phyloP scores from a whole-genome alignment of 139 green algal genomes.

The Chlamydomonas sp. region DNA sequence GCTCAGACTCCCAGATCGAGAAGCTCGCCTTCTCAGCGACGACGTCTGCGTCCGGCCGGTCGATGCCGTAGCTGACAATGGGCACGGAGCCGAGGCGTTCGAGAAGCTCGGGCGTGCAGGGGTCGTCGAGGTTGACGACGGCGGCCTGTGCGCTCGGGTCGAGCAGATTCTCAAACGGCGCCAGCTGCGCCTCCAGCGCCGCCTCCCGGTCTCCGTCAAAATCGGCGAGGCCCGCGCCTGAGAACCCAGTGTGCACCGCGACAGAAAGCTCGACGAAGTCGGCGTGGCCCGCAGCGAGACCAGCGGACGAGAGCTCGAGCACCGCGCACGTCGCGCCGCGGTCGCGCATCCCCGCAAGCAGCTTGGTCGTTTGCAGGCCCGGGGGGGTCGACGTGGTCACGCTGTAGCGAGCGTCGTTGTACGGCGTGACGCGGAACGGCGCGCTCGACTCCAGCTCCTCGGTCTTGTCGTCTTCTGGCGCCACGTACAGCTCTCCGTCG shows the following conservation, averaged over 20 bases:
- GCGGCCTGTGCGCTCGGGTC: constrained; percentile 57
- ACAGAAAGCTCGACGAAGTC: constrained; percentile 61
- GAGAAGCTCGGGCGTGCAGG: constrained; percentile 16
- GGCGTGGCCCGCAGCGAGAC: constrained; percentile 18
- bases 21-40: constrained; percentile 46
- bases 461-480: constrained; percentile 54
- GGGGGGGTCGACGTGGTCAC: neutral
- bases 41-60: constrained; percentile 61
- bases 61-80: constrained; percentile 63
- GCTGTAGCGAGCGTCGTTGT: constrained; percentile 13
- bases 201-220: neutral
- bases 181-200: constrained; percentile 29
- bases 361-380: constrained; percentile 52
- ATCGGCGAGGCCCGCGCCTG: constrained; percentile 8
- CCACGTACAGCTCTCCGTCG: constrained; percentile 67
- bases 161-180: constrained; percentile 52
- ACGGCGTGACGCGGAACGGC: constrained; percentile 70
- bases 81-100: constrained; percentile 28
- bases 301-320: constrained; percentile 52
- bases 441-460: constrained; percentile 52
- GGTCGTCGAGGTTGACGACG: constrained; percentile 87
- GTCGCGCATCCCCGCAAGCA: constrained; percentile 77
- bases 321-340: constrained; percentile 58
- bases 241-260: constrained; percentile 68
- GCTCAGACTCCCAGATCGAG: constrained; percentile 70